These are phyloP conservation scores for Blyttiomyces sp. DNA, from an alignment of 371 early-diverging fungal genomes.

Conservation along the genomic window DNA sequence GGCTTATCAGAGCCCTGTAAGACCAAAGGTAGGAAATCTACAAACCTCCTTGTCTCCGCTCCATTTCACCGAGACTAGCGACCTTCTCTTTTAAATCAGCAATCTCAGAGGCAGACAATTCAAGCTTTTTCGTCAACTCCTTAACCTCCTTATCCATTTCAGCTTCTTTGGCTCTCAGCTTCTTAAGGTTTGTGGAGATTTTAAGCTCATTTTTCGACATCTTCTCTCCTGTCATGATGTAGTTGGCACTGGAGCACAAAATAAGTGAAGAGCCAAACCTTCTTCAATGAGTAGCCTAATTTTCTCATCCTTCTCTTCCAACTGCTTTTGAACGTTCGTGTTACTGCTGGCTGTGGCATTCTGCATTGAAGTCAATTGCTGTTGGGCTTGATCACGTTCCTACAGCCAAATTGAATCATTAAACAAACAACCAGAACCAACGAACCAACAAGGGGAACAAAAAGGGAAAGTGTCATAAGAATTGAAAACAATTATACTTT, in stretches of 20 bases:
- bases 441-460: neutral
- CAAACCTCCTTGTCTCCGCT: slow-evolving; percentile 56
- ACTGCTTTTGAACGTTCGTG: slow-evolving; percentile 52
- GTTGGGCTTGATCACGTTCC: slow-evolving; percentile 27
- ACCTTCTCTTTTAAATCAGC: slow-evolving; percentile 56
- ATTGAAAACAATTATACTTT: no score
- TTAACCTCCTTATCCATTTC: slow-evolving; percentile 59
- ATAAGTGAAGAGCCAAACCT: slow-evolving; percentile 40
- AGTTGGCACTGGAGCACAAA: neutral
- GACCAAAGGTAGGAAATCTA: no score
- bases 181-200: slow-evolving; percentile 67
- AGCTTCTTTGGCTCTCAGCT: slow-evolving; percentile 61
- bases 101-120: slow-evolving; percentile 45
- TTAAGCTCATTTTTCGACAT: slow-evolving; percentile 78
- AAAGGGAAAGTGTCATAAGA: neutral
- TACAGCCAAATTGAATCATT: neutral
- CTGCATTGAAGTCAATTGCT: slow-evolving; percentile 16
- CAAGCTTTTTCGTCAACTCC: slow-evolving; percentile 63
- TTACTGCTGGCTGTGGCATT: slow-evolving; percentile 42
- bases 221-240: slow-evolving; percentile 59
- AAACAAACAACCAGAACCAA: neutral
- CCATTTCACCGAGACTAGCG: slow-evolving; percentile 45
- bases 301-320: slow-evolving; percentile 62
- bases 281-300: slow-evolving; percentile 53
- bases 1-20: neutral